Evolutionary conservation across 208 protist species (phyloP).

Genomic region (Trypanosoma conorhini): DNA sequence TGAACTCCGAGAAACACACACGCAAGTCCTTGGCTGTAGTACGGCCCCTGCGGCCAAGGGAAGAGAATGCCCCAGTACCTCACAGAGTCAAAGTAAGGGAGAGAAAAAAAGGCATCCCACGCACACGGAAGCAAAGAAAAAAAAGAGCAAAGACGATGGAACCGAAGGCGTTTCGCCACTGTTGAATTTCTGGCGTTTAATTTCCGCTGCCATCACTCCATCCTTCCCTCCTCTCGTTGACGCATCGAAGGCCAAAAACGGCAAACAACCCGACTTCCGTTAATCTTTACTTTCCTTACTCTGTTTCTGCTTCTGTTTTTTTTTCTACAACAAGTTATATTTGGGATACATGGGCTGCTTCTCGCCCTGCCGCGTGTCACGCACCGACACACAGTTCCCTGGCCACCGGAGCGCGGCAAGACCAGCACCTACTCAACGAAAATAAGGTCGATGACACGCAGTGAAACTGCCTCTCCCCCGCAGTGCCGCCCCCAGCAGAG

Average conservation of each 20-base stretch:
- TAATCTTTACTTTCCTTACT: not conserved
- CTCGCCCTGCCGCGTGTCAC: not conserved
- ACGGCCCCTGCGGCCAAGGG: not conserved
- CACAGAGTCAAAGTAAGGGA: too few relatives aligned
- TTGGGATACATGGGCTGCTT: not conserved
- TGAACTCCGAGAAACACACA: constrained; percentile 12
- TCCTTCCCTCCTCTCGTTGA: not conserved
- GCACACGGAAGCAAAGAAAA: too few relatives aligned
- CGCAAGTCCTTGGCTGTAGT: not conserved
- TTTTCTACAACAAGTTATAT: too few relatives aligned
- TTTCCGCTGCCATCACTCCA: too few relatives aligned
- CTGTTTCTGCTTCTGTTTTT: not conserved
- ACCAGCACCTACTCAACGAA: not conserved
- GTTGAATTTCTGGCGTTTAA: too few relatives aligned
- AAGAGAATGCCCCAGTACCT: too few relatives aligned
- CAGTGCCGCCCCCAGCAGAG: not conserved
- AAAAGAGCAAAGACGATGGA: too few relatives aligned
- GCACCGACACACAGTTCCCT: too few relatives aligned
- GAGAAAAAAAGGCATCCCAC: too few relatives aligned
- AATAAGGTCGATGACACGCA: not conserved
- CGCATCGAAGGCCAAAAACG: not conserved
- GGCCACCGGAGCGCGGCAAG: too few relatives aligned
- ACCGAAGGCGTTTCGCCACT: too few relatives aligned
- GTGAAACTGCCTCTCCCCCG: too few relatives aligned
- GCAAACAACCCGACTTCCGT: not conserved